Base-by-base conservation (phyloP, 2,329 filamentous ascomycete genomes). In the Teratosphaeria viscida region DNA sequence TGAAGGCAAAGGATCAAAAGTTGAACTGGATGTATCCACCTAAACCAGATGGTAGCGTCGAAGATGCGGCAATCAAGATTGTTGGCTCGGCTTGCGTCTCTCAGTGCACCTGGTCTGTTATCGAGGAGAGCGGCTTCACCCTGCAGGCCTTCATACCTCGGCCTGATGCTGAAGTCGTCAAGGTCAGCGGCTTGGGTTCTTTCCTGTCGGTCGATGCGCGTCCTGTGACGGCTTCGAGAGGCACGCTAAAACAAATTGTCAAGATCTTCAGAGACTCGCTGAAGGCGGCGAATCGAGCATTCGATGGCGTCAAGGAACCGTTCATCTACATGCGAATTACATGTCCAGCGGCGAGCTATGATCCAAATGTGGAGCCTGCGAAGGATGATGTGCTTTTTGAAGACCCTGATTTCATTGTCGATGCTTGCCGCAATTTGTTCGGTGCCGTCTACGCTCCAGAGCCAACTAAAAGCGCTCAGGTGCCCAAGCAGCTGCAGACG, bases 321-420 rank as follows among this genome's bases (percentile, higher is more conserved):
- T 90, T 91, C 67, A 72, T 90, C 49, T 78, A 78, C 49, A 72
- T 92, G 43, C 81, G 84, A 59, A 83, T 92, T 34, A 70, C 70
- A 14, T 91, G 87, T 66, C 80, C 83, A 0, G 68, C 75, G 0
- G 79, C 79, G 32, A 85, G 78, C 60, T 92, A 92, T 66, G 88
- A 92, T 72, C 77, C 80, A 1, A 92, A 91, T 64, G 73, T 91
- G 5, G 84, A 90, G 61, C 82, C 87, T 3, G 77, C 83, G 3
- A 92, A 92, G 68, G 84, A 89, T 59, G 83, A 90, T 65, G 79
- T 92, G 1, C 67, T 90, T 0, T 90, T 92, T 67, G 76, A 76
- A 4, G 76, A 89, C 56, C 81, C 85, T 2, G 66, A 71, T 3
- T 23, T 67, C 0, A 66, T 86, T 2, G 39, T 84, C 5, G 67